phyloP scores from a whole-genome alignment of 2,329 filamentous ascomycete genomes.

The Hypoxylon rubiginosum region DNA sequence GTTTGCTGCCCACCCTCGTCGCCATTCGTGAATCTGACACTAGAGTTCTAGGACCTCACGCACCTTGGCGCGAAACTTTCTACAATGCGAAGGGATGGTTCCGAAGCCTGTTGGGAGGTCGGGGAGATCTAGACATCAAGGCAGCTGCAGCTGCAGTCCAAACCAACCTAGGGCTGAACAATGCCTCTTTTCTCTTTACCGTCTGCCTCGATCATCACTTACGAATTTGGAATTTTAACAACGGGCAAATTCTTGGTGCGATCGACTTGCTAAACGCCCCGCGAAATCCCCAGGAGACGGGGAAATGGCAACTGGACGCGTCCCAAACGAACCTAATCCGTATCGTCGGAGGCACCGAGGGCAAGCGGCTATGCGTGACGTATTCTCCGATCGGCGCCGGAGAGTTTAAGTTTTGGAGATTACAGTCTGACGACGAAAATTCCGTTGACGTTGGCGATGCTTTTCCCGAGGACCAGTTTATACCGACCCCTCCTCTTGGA shows the following conservation, averaged over 20 bases:
- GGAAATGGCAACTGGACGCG: conserved; percentile 84
- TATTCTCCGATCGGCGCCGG: conserved; percentile 90
- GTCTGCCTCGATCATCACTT: conserved; percentile 90
- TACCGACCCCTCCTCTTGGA: conserved; percentile 77
- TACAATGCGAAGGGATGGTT: conserved; percentile 82
- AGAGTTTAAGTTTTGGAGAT: conserved; percentile 93
- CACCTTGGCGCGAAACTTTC: conserved; percentile 77
- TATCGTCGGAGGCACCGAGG: conserved; percentile 71
- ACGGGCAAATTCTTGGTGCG: conserved; percentile 80
- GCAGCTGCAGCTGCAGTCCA: conserved; percentile 74
- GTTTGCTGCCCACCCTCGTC: conserved; percentile 40
- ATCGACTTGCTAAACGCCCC: conserved; percentile 82
- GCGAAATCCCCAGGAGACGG: conserved; percentile 74
- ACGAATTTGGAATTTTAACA: conserved; percentile 89
- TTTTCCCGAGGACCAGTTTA: conserved; percentile 72
- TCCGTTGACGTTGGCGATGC: conserved; percentile 77
- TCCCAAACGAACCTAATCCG: conserved; percentile 82
- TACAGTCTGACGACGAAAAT: conserved; percentile 75
- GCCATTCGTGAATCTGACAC: conserved; percentile 35
- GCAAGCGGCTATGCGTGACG: conserved; percentile 75
- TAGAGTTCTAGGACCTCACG: conserved; percentile 45
- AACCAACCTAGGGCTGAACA: conserved; percentile 64
- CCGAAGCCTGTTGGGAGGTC: conserved; percentile 74
- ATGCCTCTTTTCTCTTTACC: conserved; percentile 75
- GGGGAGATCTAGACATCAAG: conserved; percentile 74